Base-by-base conservation (phyloP, 352 stramenopile species). In the Halophytophthora batemanensis region DNA sequence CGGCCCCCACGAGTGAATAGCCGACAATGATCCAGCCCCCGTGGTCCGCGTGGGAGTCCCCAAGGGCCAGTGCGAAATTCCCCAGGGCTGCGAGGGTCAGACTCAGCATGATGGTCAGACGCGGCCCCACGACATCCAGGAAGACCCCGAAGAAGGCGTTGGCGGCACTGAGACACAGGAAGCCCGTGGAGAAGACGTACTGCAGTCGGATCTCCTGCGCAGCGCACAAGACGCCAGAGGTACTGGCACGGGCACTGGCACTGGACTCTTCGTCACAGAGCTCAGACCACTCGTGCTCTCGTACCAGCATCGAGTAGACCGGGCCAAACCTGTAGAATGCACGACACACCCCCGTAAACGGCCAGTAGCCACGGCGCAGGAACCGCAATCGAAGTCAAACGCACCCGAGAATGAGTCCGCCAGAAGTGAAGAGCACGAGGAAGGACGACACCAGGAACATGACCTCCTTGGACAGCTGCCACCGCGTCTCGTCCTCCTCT, bases 111-210 rank as follows among this genome's bases (percentile, higher is more conserved):
- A 83, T 78, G 1, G 79, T 86, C 5, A 71, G 36, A 0, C 80
- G 64, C 8, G 82, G 82, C 0, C 82, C 82, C 12, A 86, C 62
- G 15, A 87, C 55, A 47, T 93, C 82, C 17, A 93, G 58, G 41
- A 87, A 71, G 21, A 93, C 66, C 1, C 79, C 82, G 33, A 93
- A 93, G 45, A 87, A 74, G 12, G 78, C 82, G 40, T 93, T 93
- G 15, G 82, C 80, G 2, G 76, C 80, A 49, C 82, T 93, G 13
- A 93, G 68, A 51, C 80, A 87, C 29, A 93, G 61, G 31, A 93
- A 93, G 1, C 68, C 74, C 8, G 82, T 92, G 2, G 77, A 86
- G 46, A 89, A 93, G 11, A 88, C 74, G 45, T 84, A 87, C 61
- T 93, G 82, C 33, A 93, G 69, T 4, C 59, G 66, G 33, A 92